Conservation (phyloP, 305 asterid genomes). For the Plantago coronopus region DNA sequence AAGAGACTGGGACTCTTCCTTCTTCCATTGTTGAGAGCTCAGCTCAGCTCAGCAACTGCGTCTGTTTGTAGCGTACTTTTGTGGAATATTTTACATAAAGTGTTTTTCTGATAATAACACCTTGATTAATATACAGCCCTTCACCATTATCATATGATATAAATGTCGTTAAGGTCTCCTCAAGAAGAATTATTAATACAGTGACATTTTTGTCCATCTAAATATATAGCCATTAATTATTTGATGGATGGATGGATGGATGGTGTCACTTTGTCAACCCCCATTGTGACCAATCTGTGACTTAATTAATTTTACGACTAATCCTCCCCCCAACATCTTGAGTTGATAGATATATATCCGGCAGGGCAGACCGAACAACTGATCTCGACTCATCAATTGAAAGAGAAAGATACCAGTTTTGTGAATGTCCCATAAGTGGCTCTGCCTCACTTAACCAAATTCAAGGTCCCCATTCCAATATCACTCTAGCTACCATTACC, state of each 20-base stretch:
- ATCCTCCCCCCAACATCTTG: too few relatives aligned
- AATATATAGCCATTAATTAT: too few relatives aligned
- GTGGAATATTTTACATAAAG: slow-evolving; percentile 28
- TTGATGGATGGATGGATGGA: too few relatives aligned
- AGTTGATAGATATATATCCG: too few relatives aligned
- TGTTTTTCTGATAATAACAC: slow-evolving; percentile 30
- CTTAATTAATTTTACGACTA: too few relatives aligned
- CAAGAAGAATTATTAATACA: slow-evolving; percentile 12
- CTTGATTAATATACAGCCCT: slow-evolving; percentile 16
- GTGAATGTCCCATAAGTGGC: too few relatives aligned
- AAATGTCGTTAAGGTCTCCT: slow-evolving; percentile 26
- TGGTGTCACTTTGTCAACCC: slow-evolving; percentile 30
- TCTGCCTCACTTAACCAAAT: too few relatives aligned
- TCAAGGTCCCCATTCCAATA: too few relatives aligned
- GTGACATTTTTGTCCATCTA: slow-evolving; percentile 5
- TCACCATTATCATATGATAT: neutral
- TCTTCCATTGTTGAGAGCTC: neutral
- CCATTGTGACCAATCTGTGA: slow-evolving; percentile 16
- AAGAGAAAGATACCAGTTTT: too few relatives aligned
- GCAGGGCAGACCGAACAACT: too few relatives aligned
- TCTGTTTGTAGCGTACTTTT: slow-evolving; percentile 25
- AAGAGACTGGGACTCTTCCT: slow-evolving; percentile 18
- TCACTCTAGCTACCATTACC: too few relatives aligned
- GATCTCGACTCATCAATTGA: too few relatives aligned
- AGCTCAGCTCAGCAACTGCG: slow-evolving; percentile 35